Percentiles rank a stretch among this genome's conserved stretches.
Evolutionary conservation across 2,329 filamentous ascomycete genomes (phyloP).

Genomic region (Metarhizium sp.): DNA sequence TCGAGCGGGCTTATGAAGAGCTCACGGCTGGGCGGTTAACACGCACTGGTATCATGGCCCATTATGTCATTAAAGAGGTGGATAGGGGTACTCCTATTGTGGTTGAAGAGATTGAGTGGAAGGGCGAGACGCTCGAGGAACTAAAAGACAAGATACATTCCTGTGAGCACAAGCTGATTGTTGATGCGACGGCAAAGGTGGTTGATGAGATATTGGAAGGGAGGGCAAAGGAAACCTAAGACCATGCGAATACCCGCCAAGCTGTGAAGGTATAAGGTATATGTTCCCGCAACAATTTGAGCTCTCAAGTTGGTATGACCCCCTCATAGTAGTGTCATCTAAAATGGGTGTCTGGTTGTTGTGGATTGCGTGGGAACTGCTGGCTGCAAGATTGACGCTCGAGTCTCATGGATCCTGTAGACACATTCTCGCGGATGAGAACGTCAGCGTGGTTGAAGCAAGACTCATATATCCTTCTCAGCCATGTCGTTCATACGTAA

Average conservation of each 20-base stretch:
- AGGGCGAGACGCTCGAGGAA: conserved; percentile 53
- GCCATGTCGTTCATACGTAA: not conserved
- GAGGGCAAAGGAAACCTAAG: not conserved
- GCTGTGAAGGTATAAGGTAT: not conserved
- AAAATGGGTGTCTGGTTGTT: no score
- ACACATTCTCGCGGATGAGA: no score
- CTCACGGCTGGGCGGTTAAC: conserved; percentile 56
- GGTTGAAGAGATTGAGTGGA: conserved; percentile 39
- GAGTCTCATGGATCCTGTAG: no score
- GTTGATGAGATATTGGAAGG: conserved; percentile 26
- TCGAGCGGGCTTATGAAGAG: conserved; percentile 67
- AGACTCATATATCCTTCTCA: not conserved
- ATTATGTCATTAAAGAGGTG: conserved; percentile 73
- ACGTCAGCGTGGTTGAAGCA: no score
- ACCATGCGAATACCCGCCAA: not conserved
- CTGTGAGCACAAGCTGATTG: conserved; percentile 69
- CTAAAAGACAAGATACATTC: conserved; percentile 66
- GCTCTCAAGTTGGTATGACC: no score
- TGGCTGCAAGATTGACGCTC: no score
- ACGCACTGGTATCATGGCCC: conserved; percentile 79
- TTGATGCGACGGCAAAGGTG: conserved; percentile 56
- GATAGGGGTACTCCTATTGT: conserved; percentile 67
- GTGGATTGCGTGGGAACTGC: no score
- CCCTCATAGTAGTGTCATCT: no score
- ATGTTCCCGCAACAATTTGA: not conserved